Evolutionary conservation across 2,329 filamentous ascomycete species (phyloP).

Genomic region (Aureobasidium subglaciale): DNA sequence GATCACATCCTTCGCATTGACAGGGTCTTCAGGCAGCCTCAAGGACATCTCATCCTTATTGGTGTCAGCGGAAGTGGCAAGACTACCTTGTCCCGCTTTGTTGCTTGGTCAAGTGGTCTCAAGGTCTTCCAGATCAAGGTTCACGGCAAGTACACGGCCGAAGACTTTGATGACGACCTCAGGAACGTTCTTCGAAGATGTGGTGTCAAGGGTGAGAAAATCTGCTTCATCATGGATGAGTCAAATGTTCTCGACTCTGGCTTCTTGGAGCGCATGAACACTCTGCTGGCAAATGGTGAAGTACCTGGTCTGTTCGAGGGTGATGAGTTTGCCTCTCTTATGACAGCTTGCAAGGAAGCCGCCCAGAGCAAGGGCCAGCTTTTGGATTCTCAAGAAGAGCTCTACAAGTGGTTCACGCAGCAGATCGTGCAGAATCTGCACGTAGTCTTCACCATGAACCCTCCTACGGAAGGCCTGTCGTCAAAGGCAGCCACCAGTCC

Average conservation of each 20-base stretch:
- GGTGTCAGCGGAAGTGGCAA: slow-evolving; percentile 98
- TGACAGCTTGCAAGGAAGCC: slow-evolving; percentile 98
- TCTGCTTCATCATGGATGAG: slow-evolving; percentile 99
- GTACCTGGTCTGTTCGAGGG: slow-evolving; percentile 97
- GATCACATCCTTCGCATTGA: slow-evolving; percentile 98
- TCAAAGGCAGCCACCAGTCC: slow-evolving; percentile 97
- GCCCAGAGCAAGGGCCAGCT: slow-evolving; percentile 92
- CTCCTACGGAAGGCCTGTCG: slow-evolving; percentile 86
- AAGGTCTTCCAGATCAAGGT: slow-evolving; percentile 99
- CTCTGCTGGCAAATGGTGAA: slow-evolving; percentile 95
- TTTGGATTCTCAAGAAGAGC: slow-evolving; percentile 92
- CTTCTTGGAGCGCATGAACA: slow-evolving; percentile 99
- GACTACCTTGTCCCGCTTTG: slow-evolving; percentile 93
- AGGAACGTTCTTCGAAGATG: slow-evolving; percentile 87
- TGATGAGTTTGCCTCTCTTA: slow-evolving; percentile 95
- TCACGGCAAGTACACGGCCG: slow-evolving; percentile 93
- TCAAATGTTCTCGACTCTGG: slow-evolving; percentile 97
- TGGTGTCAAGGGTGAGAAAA: slow-evolving; percentile 97
- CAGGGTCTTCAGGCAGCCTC: slow-evolving; percentile 94
- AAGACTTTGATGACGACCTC: slow-evolving; percentile 97
- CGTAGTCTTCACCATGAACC: slow-evolving; percentile 99
- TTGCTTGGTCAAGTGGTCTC: slow-evolving; percentile 99
- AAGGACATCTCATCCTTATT: slow-evolving; percentile 96
- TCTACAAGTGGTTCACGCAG: slow-evolving; percentile 99
- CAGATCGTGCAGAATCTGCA: slow-evolving; percentile 99